These are phyloP conservation scores for Massarina eburnea DNA, from an alignment of 2,329 filamentous ascomycete species.

Conservation along the genomic window DNA sequence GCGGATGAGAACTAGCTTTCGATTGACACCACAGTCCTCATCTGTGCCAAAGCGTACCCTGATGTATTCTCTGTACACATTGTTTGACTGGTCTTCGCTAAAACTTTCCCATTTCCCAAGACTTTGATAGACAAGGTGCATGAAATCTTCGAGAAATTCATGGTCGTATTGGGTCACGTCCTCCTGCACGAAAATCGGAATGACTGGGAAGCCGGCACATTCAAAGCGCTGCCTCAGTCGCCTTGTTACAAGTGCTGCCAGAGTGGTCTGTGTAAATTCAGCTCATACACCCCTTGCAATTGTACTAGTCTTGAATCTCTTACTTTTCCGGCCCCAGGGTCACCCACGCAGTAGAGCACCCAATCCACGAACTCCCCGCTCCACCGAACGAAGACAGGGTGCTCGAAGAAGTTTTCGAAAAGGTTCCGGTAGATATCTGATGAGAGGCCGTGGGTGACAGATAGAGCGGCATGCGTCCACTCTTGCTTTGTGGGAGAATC, in stretches of 20 bases:
- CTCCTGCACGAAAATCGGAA: not conserved
- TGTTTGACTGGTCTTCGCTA: not conserved
- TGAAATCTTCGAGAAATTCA: constrained; percentile 1
- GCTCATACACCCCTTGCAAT: not conserved
- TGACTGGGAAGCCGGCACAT: not conserved
- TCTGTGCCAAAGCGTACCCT: not conserved
- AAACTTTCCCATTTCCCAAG: not conserved
- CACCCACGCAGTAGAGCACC: constrained; percentile 1
- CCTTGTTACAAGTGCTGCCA: not conserved
- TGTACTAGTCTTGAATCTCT: not conserved
- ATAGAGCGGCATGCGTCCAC: not conserved
- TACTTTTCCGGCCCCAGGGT: constrained; percentile 2
- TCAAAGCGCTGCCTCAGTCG: not conserved
- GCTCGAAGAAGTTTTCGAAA: not conserved
- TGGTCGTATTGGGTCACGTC: not conserved
- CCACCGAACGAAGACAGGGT: not conserved
- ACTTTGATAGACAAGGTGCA: not conserved
- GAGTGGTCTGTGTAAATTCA: not conserved
- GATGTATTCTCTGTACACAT: not conserved
- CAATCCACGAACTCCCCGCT: not conserved
- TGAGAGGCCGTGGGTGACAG: not conserved
- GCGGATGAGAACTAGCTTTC: constrained; percentile 3
- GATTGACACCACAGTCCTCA: not conserved
- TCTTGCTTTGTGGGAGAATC: not conserved
- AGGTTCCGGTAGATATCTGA: constrained; percentile 1